Base-by-base conservation (phyloP, 1,284 basidiomycete species). In the Anthracocystis panici-leucophaei region DNA sequence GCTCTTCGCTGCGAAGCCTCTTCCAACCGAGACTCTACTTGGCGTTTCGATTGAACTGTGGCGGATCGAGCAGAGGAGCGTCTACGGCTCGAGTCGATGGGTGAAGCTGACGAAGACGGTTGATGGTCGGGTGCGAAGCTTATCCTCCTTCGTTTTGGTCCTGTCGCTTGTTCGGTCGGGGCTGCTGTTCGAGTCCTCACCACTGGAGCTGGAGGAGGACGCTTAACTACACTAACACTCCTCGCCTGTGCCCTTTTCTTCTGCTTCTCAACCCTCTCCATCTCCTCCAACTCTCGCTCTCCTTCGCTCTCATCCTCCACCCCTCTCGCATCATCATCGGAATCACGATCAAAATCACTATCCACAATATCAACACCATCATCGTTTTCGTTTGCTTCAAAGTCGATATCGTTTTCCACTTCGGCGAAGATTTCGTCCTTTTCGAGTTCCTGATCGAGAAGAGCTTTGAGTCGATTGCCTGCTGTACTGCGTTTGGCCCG, bases 1-100 rank as follows among this genome's bases (percentile, higher is more conserved):
- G 90, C 92, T 84, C 89, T 90, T 72, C 89, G 89, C 74, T 89
- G 88, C 77, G 91, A 88, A 3, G 89, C 90, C 70, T 90, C 88
- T 72, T 90, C 90, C 44, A 85, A 57, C 27, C 82, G 65, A 23
- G 70, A 77, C 61, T 84, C 68, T 9, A 82, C 78, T 23, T 77
- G 70, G 16, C 73, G 57, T 51, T 82, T 82, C 53, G 57, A 68
- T 53, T 81, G 76, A 35, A 85, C 75, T 1, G 82, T 82, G 1
- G 81, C 45, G 2, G 65, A 25, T 8, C 82, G 65, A 11, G 71
- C 58, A 21, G 77, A 79, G 3, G 57, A 52, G 20, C 66, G 45
- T 12, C 64, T 41, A 0, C 55, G 23, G 7, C 33, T 40, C 10
- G 29, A 5, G 4, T 16, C 33, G 8, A 21, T 10, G 1, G 48